These are phyloP conservation scores for Picea glauca DNA, from an alignment of 75 land plant species.

Conservation along the genomic window DNA sequence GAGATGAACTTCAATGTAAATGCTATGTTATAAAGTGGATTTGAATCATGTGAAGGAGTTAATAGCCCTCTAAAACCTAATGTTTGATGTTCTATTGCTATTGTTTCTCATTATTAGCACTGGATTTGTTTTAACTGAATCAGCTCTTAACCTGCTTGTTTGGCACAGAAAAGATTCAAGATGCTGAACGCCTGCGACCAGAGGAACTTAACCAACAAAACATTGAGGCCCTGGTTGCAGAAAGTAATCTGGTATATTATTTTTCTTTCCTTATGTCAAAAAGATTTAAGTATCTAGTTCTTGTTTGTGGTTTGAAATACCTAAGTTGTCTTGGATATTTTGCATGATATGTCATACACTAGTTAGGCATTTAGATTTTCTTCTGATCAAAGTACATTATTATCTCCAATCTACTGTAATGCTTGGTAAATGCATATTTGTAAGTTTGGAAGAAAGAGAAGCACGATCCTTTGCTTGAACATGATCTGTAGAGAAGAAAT, in stretches of 20 bases:
- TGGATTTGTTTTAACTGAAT: background rate
- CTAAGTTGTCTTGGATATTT: background rate
- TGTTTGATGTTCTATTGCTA: background rate
- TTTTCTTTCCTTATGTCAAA: background rate
- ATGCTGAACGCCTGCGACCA: conserved; percentile 81
- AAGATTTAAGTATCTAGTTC: background rate
- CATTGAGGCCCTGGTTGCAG: conserved; percentile 97
- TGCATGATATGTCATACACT: background rate
- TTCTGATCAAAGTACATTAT: background rate
- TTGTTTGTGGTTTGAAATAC: background rate
- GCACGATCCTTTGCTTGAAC: too few relatives aligned
- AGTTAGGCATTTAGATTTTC: background rate
- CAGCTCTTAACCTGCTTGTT: background rate
- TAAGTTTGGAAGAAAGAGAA: too few relatives aligned
- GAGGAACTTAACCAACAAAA: conserved; percentile 99
- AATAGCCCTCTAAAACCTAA: background rate
- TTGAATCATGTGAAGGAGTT: background rate
- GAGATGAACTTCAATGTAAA: background rate
- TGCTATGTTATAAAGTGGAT: background rate
- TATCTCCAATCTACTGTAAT: background rate
- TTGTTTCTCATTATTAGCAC: background rate
- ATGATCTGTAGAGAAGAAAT: too few relatives aligned
- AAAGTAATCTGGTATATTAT: conserved; percentile 83
- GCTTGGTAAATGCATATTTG: too few relatives aligned
- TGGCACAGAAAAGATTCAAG: conserved; percentile 49